These are phyloP conservation scores for Periglandula ipomoeae DNA, from an alignment of 2,329 filamentous ascomycete species.

Conservation along the genomic window DNA sequence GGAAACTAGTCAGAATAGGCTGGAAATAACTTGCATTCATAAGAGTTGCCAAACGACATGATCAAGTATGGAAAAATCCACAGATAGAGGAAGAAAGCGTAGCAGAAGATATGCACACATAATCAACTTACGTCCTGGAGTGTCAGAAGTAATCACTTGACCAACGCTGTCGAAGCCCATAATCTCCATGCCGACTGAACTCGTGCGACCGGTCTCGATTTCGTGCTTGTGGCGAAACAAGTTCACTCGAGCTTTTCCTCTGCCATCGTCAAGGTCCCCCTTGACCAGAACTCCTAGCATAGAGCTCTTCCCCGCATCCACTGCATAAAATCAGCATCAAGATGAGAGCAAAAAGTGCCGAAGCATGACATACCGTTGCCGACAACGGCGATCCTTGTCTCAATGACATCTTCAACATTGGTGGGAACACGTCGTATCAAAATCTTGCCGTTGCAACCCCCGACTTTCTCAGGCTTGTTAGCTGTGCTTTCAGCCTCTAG, in stretches of 20 bases:
- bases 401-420: slow-evolving; percentile 78
- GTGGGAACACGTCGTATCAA: slow-evolving; percentile 68
- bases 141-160: slow-evolving; percentile 70
- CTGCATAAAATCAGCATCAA: slow-evolving; percentile 27
- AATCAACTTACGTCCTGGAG: slow-evolving; percentile 66
- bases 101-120: no score
- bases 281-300: slow-evolving; percentile 94
- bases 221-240: slow-evolving; percentile 98
- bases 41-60: no score
- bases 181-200: slow-evolving; percentile 97
- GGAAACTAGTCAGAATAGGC: not conserved
- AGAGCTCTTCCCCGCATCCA: slow-evolving; percentile 95
- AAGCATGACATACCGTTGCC: slow-evolving; percentile 59
- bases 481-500: slow-evolving; percentile 56
- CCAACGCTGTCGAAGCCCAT: slow-evolving; percentile 91
- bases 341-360: no score
- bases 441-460: slow-evolving; percentile 74
- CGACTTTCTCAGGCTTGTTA: slow-evolving; percentile 52
- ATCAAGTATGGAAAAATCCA: not conserved
- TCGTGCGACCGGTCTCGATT: slow-evolving; percentile 89
- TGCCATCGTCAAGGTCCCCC: slow-evolving; percentile 86
- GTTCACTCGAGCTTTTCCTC: slow-evolving; percentile 88
- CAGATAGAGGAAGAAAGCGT: no score
- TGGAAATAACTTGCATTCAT: no score
- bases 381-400: slow-evolving; percentile 92